phyloP scores from a whole-genome alignment of 2,329 filamentous ascomycete genomes.

The Ophiostoma perfectum region DNA sequence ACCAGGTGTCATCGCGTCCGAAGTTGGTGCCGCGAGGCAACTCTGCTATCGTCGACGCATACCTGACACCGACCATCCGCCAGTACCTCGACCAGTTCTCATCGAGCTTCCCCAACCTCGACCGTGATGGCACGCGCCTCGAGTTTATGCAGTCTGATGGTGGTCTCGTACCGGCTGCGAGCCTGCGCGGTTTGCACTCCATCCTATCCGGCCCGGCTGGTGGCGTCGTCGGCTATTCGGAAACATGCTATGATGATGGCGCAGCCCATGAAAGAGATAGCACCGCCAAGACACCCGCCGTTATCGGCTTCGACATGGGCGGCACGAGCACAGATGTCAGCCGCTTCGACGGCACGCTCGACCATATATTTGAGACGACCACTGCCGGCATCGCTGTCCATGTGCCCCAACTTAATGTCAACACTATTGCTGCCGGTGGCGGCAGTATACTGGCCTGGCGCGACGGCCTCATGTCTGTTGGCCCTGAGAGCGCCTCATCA shows the following conservation, averaged over 20 bases:
- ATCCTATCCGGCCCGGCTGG: constrained; percentile 66
- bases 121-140: constrained; percentile 46
- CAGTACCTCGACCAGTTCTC: constrained; percentile 65
- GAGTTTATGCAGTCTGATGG: constrained; percentile 70
- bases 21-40: constrained; percentile 65
- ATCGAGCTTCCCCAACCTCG: constrained; percentile 53
- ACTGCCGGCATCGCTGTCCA: constrained; percentile 82
- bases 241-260: constrained; percentile 64
- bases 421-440: constrained; percentile 79
- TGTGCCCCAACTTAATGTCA: constrained; percentile 86
- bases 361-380: constrained; percentile 65
- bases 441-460: constrained; percentile 60
- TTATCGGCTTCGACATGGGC: constrained; percentile 61
- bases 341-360: constrained; percentile 47
- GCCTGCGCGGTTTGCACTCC: constrained; percentile 39
- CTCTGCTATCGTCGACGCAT: constrained; percentile 67
- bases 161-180: constrained; percentile 25
- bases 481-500: constrained; percentile 70
- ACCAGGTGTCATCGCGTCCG: constrained; percentile 33
- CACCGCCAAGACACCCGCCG: constrained; percentile 26
- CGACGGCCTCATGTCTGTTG: constrained; percentile 81
- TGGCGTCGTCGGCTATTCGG: constrained; percentile 65
- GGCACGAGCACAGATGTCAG: constrained; percentile 39
- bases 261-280: constrained; percentile 42
- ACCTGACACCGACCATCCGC: constrained; percentile 64